These are phyloP conservation scores for Colletotrichum gloeosporioides DNA, from an alignment of 2,329 filamentous ascomycete species.

Conservation along the genomic window DNA sequence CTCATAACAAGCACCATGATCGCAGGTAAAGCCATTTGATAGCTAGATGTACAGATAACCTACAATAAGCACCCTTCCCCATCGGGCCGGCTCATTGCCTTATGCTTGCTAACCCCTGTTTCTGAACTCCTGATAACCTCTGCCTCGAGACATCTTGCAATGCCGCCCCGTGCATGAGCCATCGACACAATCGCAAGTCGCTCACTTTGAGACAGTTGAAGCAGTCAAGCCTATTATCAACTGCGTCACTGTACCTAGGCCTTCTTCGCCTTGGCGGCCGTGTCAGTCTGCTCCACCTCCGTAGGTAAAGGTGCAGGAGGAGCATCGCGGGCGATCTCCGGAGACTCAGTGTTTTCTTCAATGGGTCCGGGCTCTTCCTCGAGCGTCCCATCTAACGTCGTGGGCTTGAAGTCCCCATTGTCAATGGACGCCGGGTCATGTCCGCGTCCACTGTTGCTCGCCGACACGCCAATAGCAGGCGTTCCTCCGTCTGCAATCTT, in stretches of 20 bases:
- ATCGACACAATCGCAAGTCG: background rate
- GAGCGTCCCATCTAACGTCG: constrained; percentile 54
- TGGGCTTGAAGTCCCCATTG: constrained; percentile 56
- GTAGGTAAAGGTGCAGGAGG: constrained; percentile 6
- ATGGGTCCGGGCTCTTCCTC: constrained; percentile 53
- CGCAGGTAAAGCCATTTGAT: constrained; percentile 9
- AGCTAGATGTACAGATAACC: constrained; percentile 21
- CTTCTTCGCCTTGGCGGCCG: constrained; percentile 6
- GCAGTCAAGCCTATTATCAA: background rate
- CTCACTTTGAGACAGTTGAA: background rate
- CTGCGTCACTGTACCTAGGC: background rate
- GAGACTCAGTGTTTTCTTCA: constrained; percentile 36
- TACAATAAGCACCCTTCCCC: constrained; percentile 3
- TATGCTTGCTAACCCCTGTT: background rate
- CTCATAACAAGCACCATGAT: background rate
- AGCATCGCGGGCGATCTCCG: constrained; percentile 24
- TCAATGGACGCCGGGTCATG: constrained; percentile 43
- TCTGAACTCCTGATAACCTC: background rate
- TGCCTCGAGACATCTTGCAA: background rate
- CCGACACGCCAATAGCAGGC: constrained; percentile 62
- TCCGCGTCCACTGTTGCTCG: constrained; percentile 64
- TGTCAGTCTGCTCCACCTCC: constrained; percentile 14
- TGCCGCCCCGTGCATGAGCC: background rate
- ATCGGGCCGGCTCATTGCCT: background rate
- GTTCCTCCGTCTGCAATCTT: constrained; percentile 62